A percentile compares a stretch with the other conserved stretches of the same genome.
Evolutionary conservation across 169 alveolate genomes (phyloP).

Genomic region (Sarcocystis neurona): DNA sequence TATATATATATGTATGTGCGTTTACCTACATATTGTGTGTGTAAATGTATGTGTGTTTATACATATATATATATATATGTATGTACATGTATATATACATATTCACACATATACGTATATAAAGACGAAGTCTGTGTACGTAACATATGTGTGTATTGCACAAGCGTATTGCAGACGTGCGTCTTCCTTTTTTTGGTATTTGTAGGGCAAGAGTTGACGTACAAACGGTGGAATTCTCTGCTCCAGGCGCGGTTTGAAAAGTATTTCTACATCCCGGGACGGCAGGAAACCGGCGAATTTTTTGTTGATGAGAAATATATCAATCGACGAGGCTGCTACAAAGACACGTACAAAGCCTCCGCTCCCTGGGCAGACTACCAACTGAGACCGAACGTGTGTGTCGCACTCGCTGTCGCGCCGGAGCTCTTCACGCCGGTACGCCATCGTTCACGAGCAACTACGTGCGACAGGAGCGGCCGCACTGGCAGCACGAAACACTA

Average conservation of each 20-base stretch:
- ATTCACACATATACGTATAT: background rate
- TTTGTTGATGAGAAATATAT: slow-evolving; percentile 41
- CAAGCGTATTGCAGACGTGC: background rate
- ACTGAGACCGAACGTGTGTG: slow-evolving; percentile 84
- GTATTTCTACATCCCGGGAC: slow-evolving; percentile 80
- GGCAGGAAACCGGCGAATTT: slow-evolving; percentile 23
- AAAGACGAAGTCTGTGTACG: background rate
- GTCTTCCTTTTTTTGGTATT: background rate
- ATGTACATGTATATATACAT: background rate
- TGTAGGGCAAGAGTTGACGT: slow-evolving; percentile 26
- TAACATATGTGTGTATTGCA: no score
- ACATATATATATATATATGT: background rate
- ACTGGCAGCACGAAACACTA: no score
- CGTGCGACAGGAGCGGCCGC: no score
- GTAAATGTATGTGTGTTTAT: background rate
- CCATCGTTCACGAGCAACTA: no score
- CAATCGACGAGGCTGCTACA: slow-evolving; percentile 79
- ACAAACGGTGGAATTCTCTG: slow-evolving; percentile 78
- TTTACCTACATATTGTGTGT: background rate
- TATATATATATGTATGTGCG: no score
- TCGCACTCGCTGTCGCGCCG: slow-evolving; percentile 91
- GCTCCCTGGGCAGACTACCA: slow-evolving; percentile 82
- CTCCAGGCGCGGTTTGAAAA: slow-evolving; percentile 83
- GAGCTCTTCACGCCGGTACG: slow-evolving; percentile 83
- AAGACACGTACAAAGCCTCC: slow-evolving; percentile 76